These are phyloP conservation scores for Begonia loranthoides DNA, from an alignment of 306 rosid species.

Conservation along the genomic window DNA sequence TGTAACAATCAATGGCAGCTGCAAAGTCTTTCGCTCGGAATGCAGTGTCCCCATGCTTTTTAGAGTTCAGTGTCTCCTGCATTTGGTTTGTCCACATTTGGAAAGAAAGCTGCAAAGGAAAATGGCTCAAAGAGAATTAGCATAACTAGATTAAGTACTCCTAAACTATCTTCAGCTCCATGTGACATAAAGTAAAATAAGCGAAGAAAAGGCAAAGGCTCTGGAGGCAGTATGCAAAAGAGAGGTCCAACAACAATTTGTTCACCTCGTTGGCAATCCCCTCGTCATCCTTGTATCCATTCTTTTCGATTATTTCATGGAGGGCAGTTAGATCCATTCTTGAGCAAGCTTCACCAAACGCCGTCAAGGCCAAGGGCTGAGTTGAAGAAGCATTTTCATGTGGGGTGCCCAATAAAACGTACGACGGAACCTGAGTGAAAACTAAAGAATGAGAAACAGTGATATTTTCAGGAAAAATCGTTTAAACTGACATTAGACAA, in stretches of 20 bases:
- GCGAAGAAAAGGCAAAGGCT: too few relatives aligned
- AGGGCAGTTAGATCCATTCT: constrained; percentile 79
- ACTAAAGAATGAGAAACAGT: not conserved
- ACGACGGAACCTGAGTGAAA: constrained; percentile 50
- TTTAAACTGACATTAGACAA: too few relatives aligned
- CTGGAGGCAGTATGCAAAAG: too few relatives aligned
- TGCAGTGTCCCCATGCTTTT: constrained; percentile 74
- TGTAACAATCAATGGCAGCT: constrained; percentile 48
- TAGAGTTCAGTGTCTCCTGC: constrained; percentile 73
- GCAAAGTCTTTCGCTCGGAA: constrained; percentile 59
- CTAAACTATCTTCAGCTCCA: too few relatives aligned
- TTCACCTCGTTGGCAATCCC: constrained; percentile 87
- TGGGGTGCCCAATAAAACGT: constrained; percentile 56
- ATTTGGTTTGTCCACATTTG: constrained; percentile 92
- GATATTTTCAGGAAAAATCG: not conserved
- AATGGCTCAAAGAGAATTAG: not conserved
- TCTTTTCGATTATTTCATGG: constrained; percentile 70
- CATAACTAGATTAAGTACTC: too few relatives aligned
- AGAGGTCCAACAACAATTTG: not conserved
- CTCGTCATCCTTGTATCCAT: constrained; percentile 83
- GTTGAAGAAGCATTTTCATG: constrained; percentile 37
- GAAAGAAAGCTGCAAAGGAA: constrained; percentile 59
- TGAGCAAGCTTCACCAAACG: constrained; percentile 77
- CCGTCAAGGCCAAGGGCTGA: constrained; percentile 53
- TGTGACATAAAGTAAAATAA: too few relatives aligned